These are phyloP conservation scores for Gymnopus androsaceus DNA, from an alignment of 1,284 basidiomycete species.

Conservation along the genomic window DNA sequence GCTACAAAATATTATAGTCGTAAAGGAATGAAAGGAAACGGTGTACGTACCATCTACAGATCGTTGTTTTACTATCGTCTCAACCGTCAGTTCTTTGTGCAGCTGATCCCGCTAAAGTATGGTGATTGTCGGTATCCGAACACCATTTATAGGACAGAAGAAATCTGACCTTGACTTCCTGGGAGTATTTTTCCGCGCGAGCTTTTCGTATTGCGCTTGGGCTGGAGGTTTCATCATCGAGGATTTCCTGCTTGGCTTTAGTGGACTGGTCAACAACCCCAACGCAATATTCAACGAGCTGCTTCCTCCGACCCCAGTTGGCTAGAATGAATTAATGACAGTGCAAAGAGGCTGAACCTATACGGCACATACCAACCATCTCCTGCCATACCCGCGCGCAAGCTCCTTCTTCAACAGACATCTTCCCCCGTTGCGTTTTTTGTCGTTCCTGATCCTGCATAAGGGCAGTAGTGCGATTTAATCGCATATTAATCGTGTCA, in stretches of 20 bases:
- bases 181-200: constrained; percentile 62
- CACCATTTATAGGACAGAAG: too few species aligned
- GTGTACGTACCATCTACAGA: constrained; percentile 70
- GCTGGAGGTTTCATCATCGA: constrained; percentile 46
- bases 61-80: constrained; percentile 77
- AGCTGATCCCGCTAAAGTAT: constrained; percentile 83
- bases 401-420: constrained; percentile 67
- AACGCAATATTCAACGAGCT: constrained; percentile 80
- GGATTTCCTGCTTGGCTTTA: constrained; percentile 54
- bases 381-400: constrained; percentile 83
- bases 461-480: constrained; percentile 82
- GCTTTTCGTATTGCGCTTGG: constrained; percentile 47
- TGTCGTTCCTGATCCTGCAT: constrained; percentile 72
- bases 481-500: constrained; percentile 78
- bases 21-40: constrained; percentile 14
- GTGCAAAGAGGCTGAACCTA: background rate
- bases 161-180: constrained; percentile 84
- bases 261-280: constrained; percentile 69
- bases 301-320: constrained; percentile 81
- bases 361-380: constrained; percentile 64
- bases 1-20: constrained; percentile 43
- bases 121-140: too few species aligned
- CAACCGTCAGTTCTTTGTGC: constrained; percentile 77
- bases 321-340: constrained; percentile 41
- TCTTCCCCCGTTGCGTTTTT: constrained; percentile 34